Percentiles rank a stretch among this genome's conserved stretches.
Evolutionary conservation across 2,329 filamentous ascomycete genomes (phyloP).

Genomic region (Aspergillus caelatus): DNA sequence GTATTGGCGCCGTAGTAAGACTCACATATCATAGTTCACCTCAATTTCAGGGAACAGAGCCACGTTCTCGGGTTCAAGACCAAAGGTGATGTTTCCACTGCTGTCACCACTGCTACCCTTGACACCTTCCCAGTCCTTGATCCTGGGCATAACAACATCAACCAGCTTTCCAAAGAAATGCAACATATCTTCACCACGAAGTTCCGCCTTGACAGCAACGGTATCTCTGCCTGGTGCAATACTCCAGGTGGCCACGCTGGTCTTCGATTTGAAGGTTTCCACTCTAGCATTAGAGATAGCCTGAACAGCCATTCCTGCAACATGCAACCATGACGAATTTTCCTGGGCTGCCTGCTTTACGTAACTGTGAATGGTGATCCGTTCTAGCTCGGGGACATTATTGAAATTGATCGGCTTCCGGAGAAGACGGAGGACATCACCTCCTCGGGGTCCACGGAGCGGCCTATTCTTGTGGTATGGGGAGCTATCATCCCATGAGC

Average conservation of each 20-base stretch:
- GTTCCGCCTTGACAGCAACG: conserved; percentile 71
- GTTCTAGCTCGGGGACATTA: conserved; percentile 80
- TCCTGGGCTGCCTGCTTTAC: conserved; percentile 69
- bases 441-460: conserved; percentile 79
- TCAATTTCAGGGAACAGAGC: conserved; percentile 91
- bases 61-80: conserved; percentile 74
- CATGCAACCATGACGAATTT: conserved; percentile 75
- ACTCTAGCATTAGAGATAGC: conserved; percentile 80
- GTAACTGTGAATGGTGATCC: conserved; percentile 77
- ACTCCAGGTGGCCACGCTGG: conserved; percentile 74
- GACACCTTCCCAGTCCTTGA: conserved; percentile 94
- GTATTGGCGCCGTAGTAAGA: conserved; percentile 22
- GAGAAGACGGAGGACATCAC: conserved; percentile 57
- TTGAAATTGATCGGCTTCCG: conserved; percentile 69
- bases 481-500: conserved; percentile 85
- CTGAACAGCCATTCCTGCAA: conserved; percentile 82
- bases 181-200: conserved; percentile 79
- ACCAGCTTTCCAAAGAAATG: conserved; percentile 90
- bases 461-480: conserved; percentile 94
- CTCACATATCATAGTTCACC: conserved; percentile 88
- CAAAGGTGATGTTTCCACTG: conserved; percentile 84
- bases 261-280: conserved; percentile 68
- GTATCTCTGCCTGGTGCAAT: conserved; percentile 71
- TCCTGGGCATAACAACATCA: conserved; percentile 86
- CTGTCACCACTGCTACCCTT: conserved; percentile 78